A percentile compares a stretch with the other conserved stretches of the same genome.
phyloP scores from a whole-genome alignment of 371 early-diverging fungal genomes.

The Mucor plumbeus region DNA sequence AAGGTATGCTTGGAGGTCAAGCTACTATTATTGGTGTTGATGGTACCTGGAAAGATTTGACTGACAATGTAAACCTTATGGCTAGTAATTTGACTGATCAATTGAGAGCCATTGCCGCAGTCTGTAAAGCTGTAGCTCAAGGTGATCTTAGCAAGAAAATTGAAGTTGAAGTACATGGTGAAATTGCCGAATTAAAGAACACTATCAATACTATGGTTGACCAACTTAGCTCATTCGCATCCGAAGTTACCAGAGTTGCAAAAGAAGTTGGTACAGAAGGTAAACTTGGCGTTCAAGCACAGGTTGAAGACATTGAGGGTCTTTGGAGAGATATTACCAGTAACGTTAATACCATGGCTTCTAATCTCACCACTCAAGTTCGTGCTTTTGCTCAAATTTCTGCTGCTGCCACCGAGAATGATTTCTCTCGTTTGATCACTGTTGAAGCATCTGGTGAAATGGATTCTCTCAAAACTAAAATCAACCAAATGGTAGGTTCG shows the following conservation, averaged over 20 bases:
- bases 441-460: constrained; percentile 78
- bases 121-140: constrained; percentile 52
- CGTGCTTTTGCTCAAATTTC: constrained; percentile 69
- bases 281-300: constrained; percentile 39
- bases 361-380: constrained; percentile 61
- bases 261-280: constrained; percentile 64
- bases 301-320: constrained; percentile 60
- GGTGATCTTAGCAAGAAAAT: constrained; percentile 54
- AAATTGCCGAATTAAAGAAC: constrained; percentile 56
- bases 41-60: constrained; percentile 76
- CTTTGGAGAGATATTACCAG: constrained; percentile 72
- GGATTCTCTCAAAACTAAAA: constrained; percentile 79
- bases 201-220: constrained; percentile 64
- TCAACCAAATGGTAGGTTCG: constrained; percentile 74
- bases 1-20: constrained; percentile 55
- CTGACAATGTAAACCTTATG: constrained; percentile 69
- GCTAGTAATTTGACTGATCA: constrained; percentile 57
- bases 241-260: constrained; percentile 55
- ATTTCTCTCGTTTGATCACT: constrained; percentile 70
- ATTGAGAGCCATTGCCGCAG: constrained; percentile 52
- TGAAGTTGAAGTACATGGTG: constrained; percentile 50
- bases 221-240: constrained; percentile 49
- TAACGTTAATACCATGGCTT: constrained; percentile 60
- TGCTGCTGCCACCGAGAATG: constrained; percentile 68
- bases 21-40: constrained; percentile 62